Percentiles rank a stretch among this genome's conserved stretches.
Conservation (phyloP, 2,329 filamentous ascomycete genomes). For the Pestalotiopsis sp. region DNA sequence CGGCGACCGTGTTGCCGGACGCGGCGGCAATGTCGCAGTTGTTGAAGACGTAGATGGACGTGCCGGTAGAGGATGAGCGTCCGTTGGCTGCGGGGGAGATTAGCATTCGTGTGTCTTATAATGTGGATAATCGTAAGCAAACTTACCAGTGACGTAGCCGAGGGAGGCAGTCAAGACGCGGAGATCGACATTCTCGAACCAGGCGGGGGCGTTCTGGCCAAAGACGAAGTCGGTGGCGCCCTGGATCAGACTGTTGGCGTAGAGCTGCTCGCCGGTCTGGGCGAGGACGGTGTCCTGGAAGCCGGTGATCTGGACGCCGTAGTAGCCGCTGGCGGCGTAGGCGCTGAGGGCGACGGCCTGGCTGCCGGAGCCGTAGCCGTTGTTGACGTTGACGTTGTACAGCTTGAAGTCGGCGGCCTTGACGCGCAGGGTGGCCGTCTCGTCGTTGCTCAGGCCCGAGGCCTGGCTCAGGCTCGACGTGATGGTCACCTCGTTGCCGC, state of each 20-base stretch:
- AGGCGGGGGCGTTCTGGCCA: conserved; percentile 38
- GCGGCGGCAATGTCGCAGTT: conserved; percentile 39
- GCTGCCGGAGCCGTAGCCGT: conserved; percentile 42
- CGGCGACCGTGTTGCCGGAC: conserved; percentile 32
- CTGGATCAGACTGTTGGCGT: conserved; percentile 42
- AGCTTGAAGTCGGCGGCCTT: conserved; percentile 52
- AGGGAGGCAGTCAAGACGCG: conserved; percentile 31
- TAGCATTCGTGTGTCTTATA: not conserved
- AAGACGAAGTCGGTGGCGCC: conserved; percentile 52
- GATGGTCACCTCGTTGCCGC: conserved; percentile 57
- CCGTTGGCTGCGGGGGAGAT: conserved; percentile 35
- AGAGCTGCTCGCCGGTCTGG: conserved; percentile 46
- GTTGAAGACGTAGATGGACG: conserved; percentile 46
- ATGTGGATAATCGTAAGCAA: not conserved
- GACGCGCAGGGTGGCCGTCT: conserved; percentile 44
- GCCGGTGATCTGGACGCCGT: conserved; percentile 43
- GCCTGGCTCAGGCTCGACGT: conserved; percentile 44
- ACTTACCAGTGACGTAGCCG: conserved; percentile 42
- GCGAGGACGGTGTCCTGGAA: conserved; percentile 51
- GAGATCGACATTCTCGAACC: conserved; percentile 43
- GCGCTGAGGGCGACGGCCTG: conserved; percentile 47
- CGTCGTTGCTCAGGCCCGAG: conserved; percentile 51
- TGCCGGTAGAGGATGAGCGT: conserved; percentile 29
- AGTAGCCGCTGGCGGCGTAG: conserved; percentile 44
- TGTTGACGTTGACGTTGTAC: conserved; percentile 60